These are phyloP conservation scores for Dactylonectria estremocensis DNA, from an alignment of 2,329 filamentous ascomycete species.

Conservation along the genomic window DNA sequence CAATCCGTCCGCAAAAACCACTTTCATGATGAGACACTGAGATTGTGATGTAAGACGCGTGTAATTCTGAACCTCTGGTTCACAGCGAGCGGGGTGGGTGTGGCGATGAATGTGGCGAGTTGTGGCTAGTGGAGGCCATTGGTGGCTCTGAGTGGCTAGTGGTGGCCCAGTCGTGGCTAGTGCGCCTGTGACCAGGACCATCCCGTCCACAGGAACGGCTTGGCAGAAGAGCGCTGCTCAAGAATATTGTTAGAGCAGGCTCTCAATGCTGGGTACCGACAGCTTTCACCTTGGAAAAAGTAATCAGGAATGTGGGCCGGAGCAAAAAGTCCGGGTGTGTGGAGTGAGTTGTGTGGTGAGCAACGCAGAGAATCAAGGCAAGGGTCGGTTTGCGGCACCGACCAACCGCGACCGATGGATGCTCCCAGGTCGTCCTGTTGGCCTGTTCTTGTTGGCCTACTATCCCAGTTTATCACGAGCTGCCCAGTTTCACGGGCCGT, in stretches of 20 bases:
- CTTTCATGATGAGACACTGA: constrained; percentile 32
- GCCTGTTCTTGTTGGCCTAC: constrained; percentile 15
- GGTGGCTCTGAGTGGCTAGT: not conserved
- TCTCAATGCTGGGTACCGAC: constrained; percentile 37
- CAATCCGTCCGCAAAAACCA: not conserved
- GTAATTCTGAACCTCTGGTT: constrained; percentile 25
- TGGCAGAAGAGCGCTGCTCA: not conserved
- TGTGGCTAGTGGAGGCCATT: constrained; percentile 23
- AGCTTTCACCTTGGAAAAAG: not conserved
- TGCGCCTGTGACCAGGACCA: not conserved
- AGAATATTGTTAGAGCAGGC: constrained; percentile 38
- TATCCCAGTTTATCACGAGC: constrained; percentile 4
- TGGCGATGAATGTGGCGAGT: not conserved
- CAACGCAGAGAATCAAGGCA: constrained; percentile 13
- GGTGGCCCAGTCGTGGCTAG: not conserved
- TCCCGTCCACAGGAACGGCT: not conserved
- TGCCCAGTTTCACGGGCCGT: constrained; percentile 14
- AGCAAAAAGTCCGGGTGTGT: constrained; percentile 34
- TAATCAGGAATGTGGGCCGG: constrained; percentile 32
- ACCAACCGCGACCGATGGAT: not conserved
- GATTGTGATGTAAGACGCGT: constrained; percentile 28
- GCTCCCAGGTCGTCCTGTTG: not conserved
- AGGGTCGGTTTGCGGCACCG: constrained; percentile 11
- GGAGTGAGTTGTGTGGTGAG: not conserved
- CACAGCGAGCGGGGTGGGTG: not conserved